Conservation (phyloP, 768 basidiomycete genomes). For the Kwoniella newhampshirensis region DNA sequence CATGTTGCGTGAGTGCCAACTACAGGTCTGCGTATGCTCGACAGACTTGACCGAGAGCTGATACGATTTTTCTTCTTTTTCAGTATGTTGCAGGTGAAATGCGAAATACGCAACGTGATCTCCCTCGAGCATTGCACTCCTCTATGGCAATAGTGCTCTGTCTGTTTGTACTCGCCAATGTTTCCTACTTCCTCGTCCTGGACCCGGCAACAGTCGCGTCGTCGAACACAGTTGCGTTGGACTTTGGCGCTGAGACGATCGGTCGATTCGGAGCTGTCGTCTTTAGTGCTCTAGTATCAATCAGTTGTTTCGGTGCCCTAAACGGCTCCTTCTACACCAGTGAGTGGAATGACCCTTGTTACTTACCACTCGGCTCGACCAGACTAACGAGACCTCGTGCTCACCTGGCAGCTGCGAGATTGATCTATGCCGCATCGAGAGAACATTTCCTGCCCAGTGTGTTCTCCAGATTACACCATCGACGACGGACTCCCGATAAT, state of each 20-base stretch:
- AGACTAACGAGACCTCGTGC: conserved; percentile 55
- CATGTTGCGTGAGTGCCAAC: conserved; percentile 56
- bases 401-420: conserved; percentile 71
- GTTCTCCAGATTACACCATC: conserved; percentile 73
- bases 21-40: background rate
- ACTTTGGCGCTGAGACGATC: conserved; percentile 84
- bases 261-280: conserved; percentile 81
- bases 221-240: conserved; percentile 59
- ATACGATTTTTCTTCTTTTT: background rate
- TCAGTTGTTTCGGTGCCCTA: conserved; percentile 92
- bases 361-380: background rate
- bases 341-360: conserved; percentile 7
- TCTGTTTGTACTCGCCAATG: conserved; percentile 76
- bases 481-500: conserved; percentile 80
- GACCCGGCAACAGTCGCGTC: conserved; percentile 53
- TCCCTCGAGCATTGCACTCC: conserved; percentile 83
- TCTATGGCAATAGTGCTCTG: conserved; percentile 78
- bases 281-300: conserved; percentile 86
- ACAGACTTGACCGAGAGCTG: background rate
- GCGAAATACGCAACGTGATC: conserved; percentile 73
- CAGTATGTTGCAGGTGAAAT: conserved; percentile 85
- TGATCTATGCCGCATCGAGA: conserved; percentile 84
- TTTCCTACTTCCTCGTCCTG: conserved; percentile 91
- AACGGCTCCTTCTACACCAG: conserved; percentile 62
- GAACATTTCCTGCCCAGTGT: conserved; percentile 82